Conservation (phyloP, 2,329 filamentous ascomycete species). For the Pestalotiopsis sp. region DNA sequence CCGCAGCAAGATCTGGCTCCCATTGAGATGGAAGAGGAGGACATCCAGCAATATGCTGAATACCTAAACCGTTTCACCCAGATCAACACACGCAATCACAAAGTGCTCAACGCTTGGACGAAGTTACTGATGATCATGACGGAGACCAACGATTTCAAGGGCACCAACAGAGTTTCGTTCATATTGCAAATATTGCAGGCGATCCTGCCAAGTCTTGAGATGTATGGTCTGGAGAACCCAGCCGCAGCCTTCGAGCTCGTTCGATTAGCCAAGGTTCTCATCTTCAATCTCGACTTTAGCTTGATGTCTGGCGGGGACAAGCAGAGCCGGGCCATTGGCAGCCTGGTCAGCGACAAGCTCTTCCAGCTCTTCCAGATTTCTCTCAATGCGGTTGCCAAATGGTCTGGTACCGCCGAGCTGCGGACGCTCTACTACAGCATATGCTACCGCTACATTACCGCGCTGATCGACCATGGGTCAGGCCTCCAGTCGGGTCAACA, state of each 20-base stretch:
- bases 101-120: slow-evolving; percentile 79
- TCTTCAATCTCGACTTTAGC: slow-evolving; percentile 68
- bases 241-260: slow-evolving; percentile 75
- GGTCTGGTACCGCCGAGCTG: slow-evolving; percentile 68
- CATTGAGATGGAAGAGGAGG: slow-evolving; percentile 58
- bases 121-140: slow-evolving; percentile 83
- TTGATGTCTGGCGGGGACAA: slow-evolving; percentile 39
- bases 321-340: slow-evolving; percentile 53
- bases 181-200: slow-evolving; percentile 85
- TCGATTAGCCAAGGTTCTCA: slow-evolving; percentile 69
- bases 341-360: slow-evolving; percentile 83
- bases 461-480: slow-evolving; percentile 59
- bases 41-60: slow-evolving; percentile 60
- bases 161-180: slow-evolving; percentile 70
- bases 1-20: slow-evolving; percentile 47
- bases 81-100: slow-evolving; percentile 57
- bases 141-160: slow-evolving; percentile 77
- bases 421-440: slow-evolving; percentile 89
- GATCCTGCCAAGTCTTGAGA: slow-evolving; percentile 84
- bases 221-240: slow-evolving; percentile 67
- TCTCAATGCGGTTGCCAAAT: slow-evolving; percentile 74
- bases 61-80: slow-evolving; percentile 65
- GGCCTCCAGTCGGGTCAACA: slow-evolving; percentile 45
- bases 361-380: slow-evolving; percentile 90
- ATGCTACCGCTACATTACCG: slow-evolving; percentile 80